Base-by-base conservation (phyloP, 106 monocot genomes). In the Apostasia ramifera region DNA sequence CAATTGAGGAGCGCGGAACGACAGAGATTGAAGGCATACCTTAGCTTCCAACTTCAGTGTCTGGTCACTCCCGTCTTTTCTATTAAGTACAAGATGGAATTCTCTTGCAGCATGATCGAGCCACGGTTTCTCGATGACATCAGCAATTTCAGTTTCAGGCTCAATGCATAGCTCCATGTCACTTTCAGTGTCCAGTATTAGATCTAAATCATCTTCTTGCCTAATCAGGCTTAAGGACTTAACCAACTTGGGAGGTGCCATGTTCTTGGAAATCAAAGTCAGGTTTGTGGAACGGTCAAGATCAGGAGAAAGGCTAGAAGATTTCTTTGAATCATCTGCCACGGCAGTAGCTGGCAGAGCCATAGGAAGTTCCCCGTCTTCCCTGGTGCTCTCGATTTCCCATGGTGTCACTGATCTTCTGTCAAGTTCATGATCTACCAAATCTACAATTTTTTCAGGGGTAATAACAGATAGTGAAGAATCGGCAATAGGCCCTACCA, bases 321-420 rank as follows among this genome's bases (percentile, higher is more conserved):
- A 41, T 26, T 60, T 46, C 5, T 55, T 74, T 11, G 67, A 53
- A 53, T 83, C 83, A 61, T 79, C 79, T 44, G 67, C 40, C 10
- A 47, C 2, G 4, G 40, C 58, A 67, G 74, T 39, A 53, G 62
- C 55, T 15, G 68, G 71, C 39, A 68, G 12, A 2, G 75, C 64
- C 7, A 78, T 69, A 43, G 85, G 93, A 72, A 99, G 87, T 62
- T 99, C 98, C 0, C 98, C 98, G 77, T 99, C 98, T 79, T 99
- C 98, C 53, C 88, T 83, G 44, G 80, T 54, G 69, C 57, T 79
- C 74, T 99, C 98, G 61, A 53, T 66, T 51, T 90, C 90, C 85
- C 78, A 84, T 47, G 74, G 56, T 46, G 84, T 78, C 4, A 68
- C 71, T 44, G 88, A 85, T 70, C 83, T 88, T 59, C 78, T 80